phyloP scores from a whole-genome alignment of 805 yeast species.

The Candida michaelii region DNA sequence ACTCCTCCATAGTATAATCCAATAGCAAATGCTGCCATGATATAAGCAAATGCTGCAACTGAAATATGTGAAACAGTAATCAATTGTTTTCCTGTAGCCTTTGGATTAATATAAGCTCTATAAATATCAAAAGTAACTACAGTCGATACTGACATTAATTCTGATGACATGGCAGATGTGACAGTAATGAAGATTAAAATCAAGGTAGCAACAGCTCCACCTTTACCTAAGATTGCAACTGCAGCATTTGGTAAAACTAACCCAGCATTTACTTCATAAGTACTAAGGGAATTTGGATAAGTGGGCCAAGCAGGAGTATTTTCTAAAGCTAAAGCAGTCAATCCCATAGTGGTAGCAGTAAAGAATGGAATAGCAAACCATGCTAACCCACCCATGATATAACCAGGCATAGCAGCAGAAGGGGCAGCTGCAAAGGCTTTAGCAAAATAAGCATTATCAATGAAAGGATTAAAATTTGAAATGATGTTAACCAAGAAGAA shows the following conservation, averaged over 20 bases:
- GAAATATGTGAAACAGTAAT: constrained; percentile 67
- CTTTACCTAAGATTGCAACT: constrained; percentile 77
- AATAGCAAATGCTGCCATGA: constrained; percentile 80
- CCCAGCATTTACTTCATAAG: constrained; percentile 78
- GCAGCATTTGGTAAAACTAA: constrained; percentile 78
- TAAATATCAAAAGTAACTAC: constrained; percentile 84
- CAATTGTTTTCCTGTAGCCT: constrained; percentile 71
- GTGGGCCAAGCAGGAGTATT: constrained; percentile 72
- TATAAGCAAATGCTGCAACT: constrained; percentile 55
- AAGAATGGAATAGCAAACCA: constrained; percentile 92
- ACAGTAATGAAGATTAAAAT: constrained; percentile 87
- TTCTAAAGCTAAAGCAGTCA: constrained; percentile 78
- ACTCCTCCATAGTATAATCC: constrained; percentile 81
- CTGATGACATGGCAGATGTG: constrained; percentile 90
- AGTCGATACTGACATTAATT: constrained; percentile 83
- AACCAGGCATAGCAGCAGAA: constrained; percentile 82
- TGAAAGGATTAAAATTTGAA: constrained; percentile 86
- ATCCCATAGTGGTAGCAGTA: constrained; percentile 80
- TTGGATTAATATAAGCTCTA: constrained; percentile 76
- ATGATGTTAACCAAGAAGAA: constrained; percentile 84
- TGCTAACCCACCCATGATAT: constrained; percentile 81
- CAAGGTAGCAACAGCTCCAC: constrained; percentile 84
- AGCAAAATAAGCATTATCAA: constrained; percentile 87
- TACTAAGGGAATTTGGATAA: constrained; percentile 64
- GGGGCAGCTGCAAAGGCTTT: constrained; percentile 87